Evolutionary conservation across 139 green algal species (phyloP).

Genomic region (Mychonastes homosphaera): DNA sequence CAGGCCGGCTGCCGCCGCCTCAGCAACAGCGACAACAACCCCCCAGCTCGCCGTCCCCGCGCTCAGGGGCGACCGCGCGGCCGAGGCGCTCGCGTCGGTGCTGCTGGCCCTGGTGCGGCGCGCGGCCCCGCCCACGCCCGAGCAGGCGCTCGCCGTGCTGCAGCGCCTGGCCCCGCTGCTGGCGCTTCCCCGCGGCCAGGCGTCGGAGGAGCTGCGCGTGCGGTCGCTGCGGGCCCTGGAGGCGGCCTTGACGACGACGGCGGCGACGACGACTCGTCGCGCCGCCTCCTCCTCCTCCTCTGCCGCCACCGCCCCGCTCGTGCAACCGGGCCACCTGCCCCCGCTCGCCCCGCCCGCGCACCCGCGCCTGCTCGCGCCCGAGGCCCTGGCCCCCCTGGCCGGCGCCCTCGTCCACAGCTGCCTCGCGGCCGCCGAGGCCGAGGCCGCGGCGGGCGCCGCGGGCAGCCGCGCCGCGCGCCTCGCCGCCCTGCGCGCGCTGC

Average conservation of each 20-base stretch:
- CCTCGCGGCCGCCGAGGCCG: constrained; percentile 31
- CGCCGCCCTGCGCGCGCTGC: constrained; percentile 29
- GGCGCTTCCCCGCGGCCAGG: constrained; percentile 10
- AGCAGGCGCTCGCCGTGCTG: constrained; percentile 24
- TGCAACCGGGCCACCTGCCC: constrained; percentile 1
- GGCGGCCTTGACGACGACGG: too few relatives aligned
- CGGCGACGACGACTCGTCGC: too few relatives aligned
- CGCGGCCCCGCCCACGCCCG: not conserved
- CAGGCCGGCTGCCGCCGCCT: not conserved
- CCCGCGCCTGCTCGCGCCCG: not conserved
- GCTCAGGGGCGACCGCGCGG: constrained; percentile 33
- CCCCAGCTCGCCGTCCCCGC: constrained; percentile 24
- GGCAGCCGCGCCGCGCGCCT: constrained; percentile 44
- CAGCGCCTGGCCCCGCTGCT: constrained; percentile 39
- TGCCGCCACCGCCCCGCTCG: not conserved
- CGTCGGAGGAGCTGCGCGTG: constrained; percentile 9
- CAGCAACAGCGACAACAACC: not conserved
- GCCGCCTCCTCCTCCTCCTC: too few relatives aligned
- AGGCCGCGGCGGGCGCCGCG: constrained; percentile 26
- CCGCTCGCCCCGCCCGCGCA: not conserved
- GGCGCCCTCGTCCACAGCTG: constrained; percentile 35
- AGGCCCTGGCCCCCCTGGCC: constrained; percentile 19
- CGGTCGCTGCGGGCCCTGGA: too few relatives aligned
- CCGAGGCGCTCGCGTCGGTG: constrained; percentile 33
- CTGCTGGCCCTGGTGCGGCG: constrained; percentile 20